phyloP scores from a whole-genome alignment of 2,329 filamentous ascomycete species.

The Xylariaceae sp. region DNA sequence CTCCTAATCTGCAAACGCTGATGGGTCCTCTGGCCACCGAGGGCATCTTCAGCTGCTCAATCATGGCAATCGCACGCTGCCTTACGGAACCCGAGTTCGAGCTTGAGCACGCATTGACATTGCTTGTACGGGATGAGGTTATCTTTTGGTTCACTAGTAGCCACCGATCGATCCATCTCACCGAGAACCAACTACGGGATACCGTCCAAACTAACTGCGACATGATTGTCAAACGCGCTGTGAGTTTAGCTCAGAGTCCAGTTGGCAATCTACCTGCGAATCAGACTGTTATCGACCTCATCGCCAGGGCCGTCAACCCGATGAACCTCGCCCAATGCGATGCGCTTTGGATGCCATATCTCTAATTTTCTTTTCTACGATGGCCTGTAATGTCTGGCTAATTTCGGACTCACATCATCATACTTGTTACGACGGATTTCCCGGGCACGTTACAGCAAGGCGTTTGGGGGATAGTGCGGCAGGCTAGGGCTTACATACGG shows the following conservation, averaged over 20 bases:
- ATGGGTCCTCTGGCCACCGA: constrained; percentile 97
- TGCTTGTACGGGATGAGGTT: constrained; percentile 98
- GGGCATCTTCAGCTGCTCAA: constrained; percentile 89
- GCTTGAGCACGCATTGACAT: constrained; percentile 89
- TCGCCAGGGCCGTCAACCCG: constrained; percentile 91
- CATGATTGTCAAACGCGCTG: constrained; percentile 86
- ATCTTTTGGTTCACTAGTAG: constrained; percentile 90
- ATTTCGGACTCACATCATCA: neutral
- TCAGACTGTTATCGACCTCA: constrained; percentile 93
- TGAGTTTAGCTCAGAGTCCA: constrained; percentile 78
- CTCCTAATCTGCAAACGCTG: constrained; percentile 91
- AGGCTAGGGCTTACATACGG: neutral
- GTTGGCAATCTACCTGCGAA: constrained; percentile 86
- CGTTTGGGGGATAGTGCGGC: neutral
- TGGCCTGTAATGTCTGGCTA: neutral
- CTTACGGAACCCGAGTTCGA: constrained; percentile 87
- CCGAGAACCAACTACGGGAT: constrained; percentile 72
- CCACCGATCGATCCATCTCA: constrained; percentile 64
- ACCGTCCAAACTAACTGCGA: constrained; percentile 86
- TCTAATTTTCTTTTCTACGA: constrained; percentile 54
- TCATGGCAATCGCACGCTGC: constrained; percentile 96
- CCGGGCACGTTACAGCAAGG: neutral
- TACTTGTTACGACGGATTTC: neutral
- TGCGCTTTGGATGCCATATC: constrained; percentile 95
- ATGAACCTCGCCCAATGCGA: constrained; percentile 86